These are phyloP conservation scores for Trametes gibbosa DNA, from an alignment of 768 basidiomycete species.

Conservation along the genomic window DNA sequence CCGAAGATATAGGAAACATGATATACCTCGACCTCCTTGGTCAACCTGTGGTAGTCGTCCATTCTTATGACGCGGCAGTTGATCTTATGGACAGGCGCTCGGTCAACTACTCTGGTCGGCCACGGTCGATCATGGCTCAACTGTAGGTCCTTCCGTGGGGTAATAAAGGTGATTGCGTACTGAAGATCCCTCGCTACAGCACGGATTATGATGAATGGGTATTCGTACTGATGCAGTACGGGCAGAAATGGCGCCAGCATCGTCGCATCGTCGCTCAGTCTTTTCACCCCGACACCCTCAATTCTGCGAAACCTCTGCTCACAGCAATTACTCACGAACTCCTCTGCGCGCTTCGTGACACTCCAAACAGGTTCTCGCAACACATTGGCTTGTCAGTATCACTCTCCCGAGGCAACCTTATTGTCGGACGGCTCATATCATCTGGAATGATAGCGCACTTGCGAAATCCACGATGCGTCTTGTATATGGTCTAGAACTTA, in stretches of 20 bases:
- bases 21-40: conserved; percentile 65
- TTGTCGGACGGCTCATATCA: no score
- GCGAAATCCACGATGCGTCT: conserved; percentile 41
- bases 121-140: conserved; percentile 66
- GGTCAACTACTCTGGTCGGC: conserved; percentile 73
- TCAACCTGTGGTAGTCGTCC: conserved; percentile 65
- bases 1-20: conserved; percentile 48
- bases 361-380: not conserved
- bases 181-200: conserved; percentile 42
- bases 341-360: not conserved
- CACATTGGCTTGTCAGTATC: conserved; percentile 9
- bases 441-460: conserved; percentile 46
- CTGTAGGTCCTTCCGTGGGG: conserved; percentile 40
- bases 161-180: not conserved
- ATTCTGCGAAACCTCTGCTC: not conserved
- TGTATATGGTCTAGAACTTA: conserved; percentile 41
- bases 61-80: conserved; percentile 51
- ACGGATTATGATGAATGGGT: conserved; percentile 5
- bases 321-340: not conserved
- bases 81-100: conserved; percentile 73
- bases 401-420: not conserved
- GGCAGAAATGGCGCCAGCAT: conserved; percentile 9
- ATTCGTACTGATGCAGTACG: conserved; percentile 8
- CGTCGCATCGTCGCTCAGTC: not conserved
- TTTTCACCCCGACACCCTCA: conserved; percentile 21